Evolutionary conservation across 2,329 filamentous ascomycete species (phyloP), one percentile per base, ranked within the genome.

Genomic region (Aureobasidium sp.): DNA sequence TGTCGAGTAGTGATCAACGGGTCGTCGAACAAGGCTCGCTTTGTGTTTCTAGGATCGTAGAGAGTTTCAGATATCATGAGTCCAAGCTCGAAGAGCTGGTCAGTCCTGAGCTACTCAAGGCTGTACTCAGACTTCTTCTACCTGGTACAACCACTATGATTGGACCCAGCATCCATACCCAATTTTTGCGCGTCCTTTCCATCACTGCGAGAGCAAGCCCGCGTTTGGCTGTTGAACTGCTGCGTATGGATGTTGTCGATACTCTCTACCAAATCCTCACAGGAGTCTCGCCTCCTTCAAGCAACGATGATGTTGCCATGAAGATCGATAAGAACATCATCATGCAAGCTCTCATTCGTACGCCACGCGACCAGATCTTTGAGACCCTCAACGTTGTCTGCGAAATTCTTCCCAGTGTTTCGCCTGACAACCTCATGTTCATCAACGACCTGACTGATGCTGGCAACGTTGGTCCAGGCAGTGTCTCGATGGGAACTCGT

Each of bases 361-460:
- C 93, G 44, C 94, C 94, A 7, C 87, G 92, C 62, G 95, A 99
- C 68, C 94, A 99, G 75, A 90, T 99, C 20, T 94, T 93, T 68
- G 94, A 99, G 78, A 97, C 95, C 1, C 82, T 99, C 66, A 97
- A 97, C 72, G 91, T 99, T 66, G 91, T 99, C 66, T 97, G 94
- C 77, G 94, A 99, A 76, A 80, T 99, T 34, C 81, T 99, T 39
- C 92, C 93, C 1, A 87, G 84, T 55, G 79, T 93, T 17, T 86
- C 87, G 14, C 81, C 80, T 55, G 79, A 83, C 57, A 77, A 78
- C 41, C 72, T 81, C 5, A 76, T 76, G n/a, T 80, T 79, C 64
- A 70, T 81, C 20, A 80, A 84, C 58, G 78, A 79, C 61, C 71
- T 82, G 17, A 70, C 73, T 55, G 78, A 81, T 69, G 75, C 78